These are phyloP conservation scores for Scutellaria barbata DNA, from an alignment of 257 asterid species.

Conservation along the genomic window DNA sequence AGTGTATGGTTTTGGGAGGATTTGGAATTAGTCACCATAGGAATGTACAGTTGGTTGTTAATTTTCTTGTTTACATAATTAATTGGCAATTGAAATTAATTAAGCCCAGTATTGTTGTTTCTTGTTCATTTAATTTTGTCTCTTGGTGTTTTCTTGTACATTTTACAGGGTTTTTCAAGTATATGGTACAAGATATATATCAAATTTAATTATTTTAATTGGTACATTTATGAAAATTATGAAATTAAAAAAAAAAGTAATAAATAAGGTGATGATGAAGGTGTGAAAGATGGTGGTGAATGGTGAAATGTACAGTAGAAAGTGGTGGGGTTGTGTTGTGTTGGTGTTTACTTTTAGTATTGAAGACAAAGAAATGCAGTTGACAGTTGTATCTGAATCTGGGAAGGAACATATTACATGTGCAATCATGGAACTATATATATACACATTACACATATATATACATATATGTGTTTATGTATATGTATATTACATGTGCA, in stretches of 20 bases:
- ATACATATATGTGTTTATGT: no score
- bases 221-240: background rate
- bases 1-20: slow-evolving; percentile 38
- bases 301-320: slow-evolving; percentile 25
- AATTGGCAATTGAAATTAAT: background rate
- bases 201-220: background rate
- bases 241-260: background rate
- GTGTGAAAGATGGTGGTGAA: slow-evolving; percentile 23
- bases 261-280: background rate
- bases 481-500: slow-evolving; percentile 37
- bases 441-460: background rate
- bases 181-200: background rate
- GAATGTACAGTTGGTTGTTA: slow-evolving; percentile 48
- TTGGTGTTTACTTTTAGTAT: slow-evolving; percentile 45
- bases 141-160: background rate
- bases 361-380: slow-evolving; percentile 49
- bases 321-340: slow-evolving; percentile 27
- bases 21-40: slow-evolving; percentile 35
- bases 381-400: slow-evolving; percentile 68
- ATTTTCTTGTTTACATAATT: slow-evolving; percentile 33
- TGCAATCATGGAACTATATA: slow-evolving; percentile 56
- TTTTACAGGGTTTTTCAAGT: background rate
- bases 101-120: slow-evolving; percentile 7
- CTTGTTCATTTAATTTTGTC: slow-evolving; percentile 22
- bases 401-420: slow-evolving; percentile 66